phyloP scores from a whole-genome alignment of 768 basidiomycete genomes.

The Trametes punicea region DNA sequence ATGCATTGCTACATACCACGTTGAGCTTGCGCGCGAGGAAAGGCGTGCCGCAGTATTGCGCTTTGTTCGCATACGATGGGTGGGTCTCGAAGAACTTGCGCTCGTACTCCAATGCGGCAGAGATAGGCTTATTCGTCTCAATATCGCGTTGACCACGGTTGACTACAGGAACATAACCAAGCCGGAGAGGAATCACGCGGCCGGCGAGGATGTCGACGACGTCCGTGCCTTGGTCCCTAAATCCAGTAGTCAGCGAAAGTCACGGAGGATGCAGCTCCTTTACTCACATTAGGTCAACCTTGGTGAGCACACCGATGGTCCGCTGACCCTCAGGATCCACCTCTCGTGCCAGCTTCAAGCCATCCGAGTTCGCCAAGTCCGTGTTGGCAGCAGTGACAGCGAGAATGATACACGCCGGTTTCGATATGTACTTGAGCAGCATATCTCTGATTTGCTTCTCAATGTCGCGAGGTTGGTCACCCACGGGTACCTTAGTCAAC shows the following conservation, averaged over 20 bases:
- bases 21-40: conserved; percentile 96
- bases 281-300: conserved; percentile 94
- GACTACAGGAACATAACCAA: conserved; percentile 98
- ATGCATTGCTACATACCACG: conserved; percentile 76
- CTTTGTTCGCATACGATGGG: conserved; percentile 87
- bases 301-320: conserved; percentile 98
- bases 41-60: conserved; percentile 96
- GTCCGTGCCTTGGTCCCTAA: conserved; percentile 96
- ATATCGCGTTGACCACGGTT: conserved; percentile 99
- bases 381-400: conserved; percentile 95
- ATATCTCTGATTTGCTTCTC: conserved; percentile 97
- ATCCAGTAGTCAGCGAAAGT: conserved; percentile 13
- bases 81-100: conserved; percentile 94
- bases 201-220: conserved; percentile 99
- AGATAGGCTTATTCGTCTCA: conserved; percentile 82
- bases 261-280: neutral
- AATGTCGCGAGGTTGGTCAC: conserved; percentile 95
- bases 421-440: conserved; percentile 92
- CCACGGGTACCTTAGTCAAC: conserved; percentile 83
- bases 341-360: conserved; percentile 74
- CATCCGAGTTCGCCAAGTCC: conserved; percentile 98
- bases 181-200: conserved; percentile 89
- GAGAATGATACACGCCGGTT: conserved; percentile 93
- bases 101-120: conserved; percentile 82
- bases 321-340: conserved; percentile 96